A percentile compares a stretch with the other conserved stretches of the same genome.
Evolutionary conservation across 257 asterid genomes (phyloP).

Genomic region (Solanum etuberosum): DNA sequence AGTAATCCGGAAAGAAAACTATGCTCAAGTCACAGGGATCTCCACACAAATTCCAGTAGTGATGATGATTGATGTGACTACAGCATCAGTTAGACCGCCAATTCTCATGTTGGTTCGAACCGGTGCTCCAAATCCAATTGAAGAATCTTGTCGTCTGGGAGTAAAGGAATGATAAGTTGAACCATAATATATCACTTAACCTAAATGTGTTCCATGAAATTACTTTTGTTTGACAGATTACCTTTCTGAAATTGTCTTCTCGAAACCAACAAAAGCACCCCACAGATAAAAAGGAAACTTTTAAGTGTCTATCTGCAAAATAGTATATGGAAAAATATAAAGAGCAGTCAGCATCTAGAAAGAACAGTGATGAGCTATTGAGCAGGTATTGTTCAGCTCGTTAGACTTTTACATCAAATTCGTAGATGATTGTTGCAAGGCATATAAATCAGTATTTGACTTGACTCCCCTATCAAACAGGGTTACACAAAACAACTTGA

Average conservation of each 20-base stretch:
- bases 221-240: constrained; percentile 6
- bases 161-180: no score
- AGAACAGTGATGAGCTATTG: not conserved
- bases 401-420: not conserved
- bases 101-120: constrained; percentile 62
- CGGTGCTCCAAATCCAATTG: constrained; percentile 88
- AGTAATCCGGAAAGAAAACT: no score
- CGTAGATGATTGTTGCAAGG: not conserved
- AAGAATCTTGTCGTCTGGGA: constrained; percentile 67
- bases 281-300: constrained; percentile 28
- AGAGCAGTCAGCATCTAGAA: not conserved
- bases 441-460: not conserved
- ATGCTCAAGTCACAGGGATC: not conserved
- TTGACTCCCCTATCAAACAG: not conserved
- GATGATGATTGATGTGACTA: constrained; percentile 30
- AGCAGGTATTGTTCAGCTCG: not conserved
- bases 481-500: not conserved
- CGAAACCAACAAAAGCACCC: constrained; percentile 58
- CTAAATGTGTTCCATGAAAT: not conserved
- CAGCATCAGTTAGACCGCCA: constrained; percentile 2
- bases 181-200: no score
- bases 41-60: constrained; percentile 63
- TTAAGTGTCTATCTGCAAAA: constrained; percentile 66
- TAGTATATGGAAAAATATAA: not conserved
- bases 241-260: constrained; percentile 88